These are phyloP conservation scores for Suillus americanus DNA, from an alignment of 768 basidiomycete species.

Conservation along the genomic window DNA sequence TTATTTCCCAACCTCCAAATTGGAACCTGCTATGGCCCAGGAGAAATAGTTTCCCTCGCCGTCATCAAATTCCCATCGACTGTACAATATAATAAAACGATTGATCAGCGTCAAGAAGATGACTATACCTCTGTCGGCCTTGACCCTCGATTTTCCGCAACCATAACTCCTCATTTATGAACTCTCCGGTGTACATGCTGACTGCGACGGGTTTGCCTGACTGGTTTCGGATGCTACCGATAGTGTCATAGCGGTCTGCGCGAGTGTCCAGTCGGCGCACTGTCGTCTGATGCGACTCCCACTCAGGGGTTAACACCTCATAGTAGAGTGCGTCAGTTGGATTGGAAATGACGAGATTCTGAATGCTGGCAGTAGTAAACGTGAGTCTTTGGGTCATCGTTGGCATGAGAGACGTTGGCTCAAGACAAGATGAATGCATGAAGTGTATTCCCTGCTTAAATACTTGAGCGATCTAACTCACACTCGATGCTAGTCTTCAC, in stretches of 20 bases:
- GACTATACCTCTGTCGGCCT: slow-evolving; percentile 14
- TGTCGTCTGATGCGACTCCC: slow-evolving; percentile 36
- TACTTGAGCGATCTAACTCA: not conserved
- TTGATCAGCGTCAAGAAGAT: not conserved
- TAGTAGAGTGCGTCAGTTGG: slow-evolving; percentile 38
- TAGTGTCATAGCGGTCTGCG: slow-evolving; percentile 28
- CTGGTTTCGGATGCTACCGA: slow-evolving; percentile 34
- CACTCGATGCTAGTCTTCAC: not conserved
- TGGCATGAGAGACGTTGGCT: not conserved
- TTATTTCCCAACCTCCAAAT: slow-evolving; percentile 13
- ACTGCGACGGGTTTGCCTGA: slow-evolving; percentile 29
- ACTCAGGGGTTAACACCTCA: slow-evolving; percentile 39
- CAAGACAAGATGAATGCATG: not conserved
- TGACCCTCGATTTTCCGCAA: slow-evolving; percentile 22
- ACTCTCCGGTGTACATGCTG: slow-evolving; percentile 26
- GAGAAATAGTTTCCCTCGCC: slow-evolving; percentile 22
- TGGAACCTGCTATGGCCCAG: slow-evolving; percentile 14
- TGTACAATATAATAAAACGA: slow-evolving; percentile 3
- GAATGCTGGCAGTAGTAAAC: slow-evolving; percentile 38
- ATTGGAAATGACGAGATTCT: slow-evolving; percentile 39
- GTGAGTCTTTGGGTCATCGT: slow-evolving; percentile 31
- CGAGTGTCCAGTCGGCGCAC: slow-evolving; percentile 32
- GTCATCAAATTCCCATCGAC: slow-evolving; percentile 25
- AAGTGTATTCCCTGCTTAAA: not conserved
- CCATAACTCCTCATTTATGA: slow-evolving; percentile 30